Evolutionary conservation across 495 filamentous ascomycete genomes (phyloP).

Genomic region (Hypoxylon trugodes): DNA sequence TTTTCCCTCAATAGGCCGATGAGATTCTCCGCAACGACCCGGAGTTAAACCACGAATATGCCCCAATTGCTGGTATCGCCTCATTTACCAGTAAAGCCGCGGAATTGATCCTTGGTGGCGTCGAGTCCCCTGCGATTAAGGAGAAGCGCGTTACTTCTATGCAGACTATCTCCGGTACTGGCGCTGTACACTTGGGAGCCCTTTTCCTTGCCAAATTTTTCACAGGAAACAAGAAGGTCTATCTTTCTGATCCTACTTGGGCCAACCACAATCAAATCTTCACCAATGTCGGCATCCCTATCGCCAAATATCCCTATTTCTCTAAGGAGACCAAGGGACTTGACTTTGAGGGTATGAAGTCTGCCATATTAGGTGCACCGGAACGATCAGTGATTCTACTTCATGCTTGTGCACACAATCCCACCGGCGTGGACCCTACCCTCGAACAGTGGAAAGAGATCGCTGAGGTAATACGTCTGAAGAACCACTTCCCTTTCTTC

Average conservation of each 20-base stretch:
- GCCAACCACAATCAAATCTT: conserved; percentile 99
- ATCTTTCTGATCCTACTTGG: conserved; percentile 96
- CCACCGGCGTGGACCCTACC: conserved; percentile 95
- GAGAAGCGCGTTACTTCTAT: conserved; percentile 81
- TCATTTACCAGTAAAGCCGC: conserved; percentile 87
- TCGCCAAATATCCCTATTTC: conserved; percentile 94
- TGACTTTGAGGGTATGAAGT: conserved; percentile 88
- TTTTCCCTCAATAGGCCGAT: conserved; percentile 74
- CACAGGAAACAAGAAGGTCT: conserved; percentile 73
- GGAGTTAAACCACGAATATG: conserved; percentile 95
- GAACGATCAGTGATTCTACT: conserved; percentile 86
- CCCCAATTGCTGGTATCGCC: conserved; percentile 89
- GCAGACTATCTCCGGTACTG: conserved; percentile 92
- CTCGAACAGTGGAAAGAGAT: conserved; percentile 93
- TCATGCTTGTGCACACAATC: conserved; percentile 98
- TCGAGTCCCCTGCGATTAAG: conserved; percentile 77
- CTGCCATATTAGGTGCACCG: conserved; percentile 71
- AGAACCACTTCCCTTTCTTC: conserved; percentile 97
- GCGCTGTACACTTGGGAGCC: conserved; percentile 87
- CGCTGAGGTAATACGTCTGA: conserved; percentile 73
- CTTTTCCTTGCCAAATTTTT: conserved; percentile 86
- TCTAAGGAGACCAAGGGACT: conserved; percentile 83
- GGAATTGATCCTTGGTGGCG: conserved; percentile 81
- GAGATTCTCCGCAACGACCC: conserved; percentile 87
- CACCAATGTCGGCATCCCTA: conserved; percentile 81